These are phyloP conservation scores for Thinopyrum elongatum DNA, from an alignment of 176 grass and related monocot species.

Conservation along the genomic window DNA sequence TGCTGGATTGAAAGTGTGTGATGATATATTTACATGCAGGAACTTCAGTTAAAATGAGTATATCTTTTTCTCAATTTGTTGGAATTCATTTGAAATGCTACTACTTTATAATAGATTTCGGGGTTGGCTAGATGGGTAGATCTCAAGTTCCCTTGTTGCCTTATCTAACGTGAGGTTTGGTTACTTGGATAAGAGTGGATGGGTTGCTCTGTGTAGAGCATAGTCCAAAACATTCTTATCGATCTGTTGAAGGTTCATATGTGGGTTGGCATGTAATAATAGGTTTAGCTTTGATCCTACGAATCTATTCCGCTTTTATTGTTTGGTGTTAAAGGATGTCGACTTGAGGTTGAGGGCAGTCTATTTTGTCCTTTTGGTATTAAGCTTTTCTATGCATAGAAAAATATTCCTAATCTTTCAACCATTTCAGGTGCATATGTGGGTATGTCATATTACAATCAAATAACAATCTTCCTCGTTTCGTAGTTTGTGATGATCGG, in stretches of 20 bases:
- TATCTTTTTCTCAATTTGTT: neutral
- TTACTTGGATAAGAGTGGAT: neutral
- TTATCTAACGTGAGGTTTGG: too few relatives aligned
- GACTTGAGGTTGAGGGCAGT: neutral
- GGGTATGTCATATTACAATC: neutral
- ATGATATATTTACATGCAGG: neutral
- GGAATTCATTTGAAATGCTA: too few relatives aligned
- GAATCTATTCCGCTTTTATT: neutral
- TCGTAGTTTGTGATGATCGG: too few relatives aligned
- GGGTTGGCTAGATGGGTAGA: too few relatives aligned
- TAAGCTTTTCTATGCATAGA: neutral
- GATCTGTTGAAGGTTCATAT: too few relatives aligned
- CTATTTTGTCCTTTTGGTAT: neutral
- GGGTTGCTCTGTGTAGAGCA: neutral
- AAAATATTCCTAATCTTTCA: neutral
- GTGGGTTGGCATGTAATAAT: too few relatives aligned
- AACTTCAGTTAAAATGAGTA: neutral
- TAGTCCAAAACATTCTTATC: too few relatives aligned
- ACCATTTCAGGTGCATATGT: neutral
- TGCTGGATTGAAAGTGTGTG: neutral
- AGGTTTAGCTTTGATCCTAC: neutral
- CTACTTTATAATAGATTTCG: too few relatives aligned
- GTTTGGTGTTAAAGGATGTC: neutral
- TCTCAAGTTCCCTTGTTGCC: too few relatives aligned
- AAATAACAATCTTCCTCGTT: too few relatives aligned